Evolutionary conservation across 257 asterid species (phyloP), one percentile per base, ranked within the genome.

Genomic region (Ocimum tenuiflorum): DNA sequence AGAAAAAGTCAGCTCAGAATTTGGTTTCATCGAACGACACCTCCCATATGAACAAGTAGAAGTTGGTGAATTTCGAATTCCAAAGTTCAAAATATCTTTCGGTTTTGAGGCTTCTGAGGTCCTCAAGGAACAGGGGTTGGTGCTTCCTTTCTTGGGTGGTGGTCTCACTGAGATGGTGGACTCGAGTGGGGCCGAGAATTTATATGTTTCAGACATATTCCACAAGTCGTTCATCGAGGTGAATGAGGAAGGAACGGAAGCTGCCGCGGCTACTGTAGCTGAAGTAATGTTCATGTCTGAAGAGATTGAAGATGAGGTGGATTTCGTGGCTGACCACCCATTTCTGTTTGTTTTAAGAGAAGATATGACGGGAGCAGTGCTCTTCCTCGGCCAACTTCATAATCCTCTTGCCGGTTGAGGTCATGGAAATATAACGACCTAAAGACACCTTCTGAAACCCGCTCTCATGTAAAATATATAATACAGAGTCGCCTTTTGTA

Each of bases 181-280:
- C 22, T 74, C 83, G 0, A 3, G 5, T 1, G 33, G 31, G 4
- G 51, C 78, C 39, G 39, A 62, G 18, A 15, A 71, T 1, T 73
- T 82, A 12, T 70, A 31, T 43, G 82, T 81, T 10, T 77, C 84
- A 14, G 59, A 57, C 14, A 66, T 82, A 17, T 82, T 73, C 48
- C 91, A 82, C 55, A 82, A 84, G 72, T 77, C 88, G 0, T 75
- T 77, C 10, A 73, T 82, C 15, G 91, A 84, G 67, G 84, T 84
- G 18, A 82, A 84, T 4, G 91, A 84, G 68, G 86, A 82, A 75
- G 88, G 91, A 36, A 84, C 86, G 3, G 84, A 80, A 78, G 91
- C 88, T 55, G 88, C 88, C 7, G 88, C 86, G 52, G 78, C 77
- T 14, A 45, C 86, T 7, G 86, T 74, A 42, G 74, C 9, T 38